Conservation (phyloP, 1,284 basidiomycete species). For the Sporisorium sorghi region DNA sequence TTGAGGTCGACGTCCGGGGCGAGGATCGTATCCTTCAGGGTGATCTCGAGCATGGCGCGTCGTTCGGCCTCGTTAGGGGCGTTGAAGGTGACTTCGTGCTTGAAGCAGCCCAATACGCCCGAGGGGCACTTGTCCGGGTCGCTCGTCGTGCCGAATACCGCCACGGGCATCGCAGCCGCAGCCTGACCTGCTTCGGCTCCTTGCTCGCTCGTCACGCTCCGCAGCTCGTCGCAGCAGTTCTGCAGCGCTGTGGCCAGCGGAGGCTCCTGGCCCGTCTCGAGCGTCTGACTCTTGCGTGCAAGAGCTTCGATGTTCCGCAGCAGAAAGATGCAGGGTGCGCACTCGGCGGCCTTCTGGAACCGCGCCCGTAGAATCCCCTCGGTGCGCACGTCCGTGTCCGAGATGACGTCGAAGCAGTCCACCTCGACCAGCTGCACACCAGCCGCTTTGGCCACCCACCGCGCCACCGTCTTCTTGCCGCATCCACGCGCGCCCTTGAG, state of each 20-base stretch:
- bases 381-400: slow-evolving; percentile 83
- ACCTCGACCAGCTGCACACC: slow-evolving; percentile 87
- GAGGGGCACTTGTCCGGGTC: slow-evolving; percentile 78
- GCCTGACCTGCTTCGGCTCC: not conserved
- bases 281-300: slow-evolving; percentile 77
- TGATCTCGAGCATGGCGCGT: slow-evolving; percentile 75
- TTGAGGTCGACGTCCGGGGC: slow-evolving; percentile 83
- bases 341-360: slow-evolving; percentile 82
- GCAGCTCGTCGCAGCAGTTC: slow-evolving; percentile 77
- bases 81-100: slow-evolving; percentile 82
- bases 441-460: slow-evolving; percentile 75
- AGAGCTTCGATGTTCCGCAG: slow-evolving; percentile 88
- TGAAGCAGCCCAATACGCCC: slow-evolving; percentile 81
- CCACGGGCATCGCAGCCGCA: slow-evolving; percentile 35
- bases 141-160: slow-evolving; percentile 78
- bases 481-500: slow-evolving; percentile 80
- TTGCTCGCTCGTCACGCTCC: slow-evolving; percentile 60
- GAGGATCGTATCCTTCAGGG: slow-evolving; percentile 73
- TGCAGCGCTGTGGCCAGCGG: slow-evolving; percentile 76
- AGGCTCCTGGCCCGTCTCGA: slow-evolving; percentile 80
- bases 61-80: slow-evolving; percentile 84
- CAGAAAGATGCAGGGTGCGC: slow-evolving; percentile 86
- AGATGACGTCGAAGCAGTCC: slow-evolving; percentile 85
- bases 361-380: slow-evolving; percentile 81
- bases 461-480: slow-evolving; percentile 78